Evolutionary conservation across 371 early-diverging fungal genomes (phyloP), one percentile per base, ranked within the genome.

Genomic region (Mortierella sp.): DNA sequence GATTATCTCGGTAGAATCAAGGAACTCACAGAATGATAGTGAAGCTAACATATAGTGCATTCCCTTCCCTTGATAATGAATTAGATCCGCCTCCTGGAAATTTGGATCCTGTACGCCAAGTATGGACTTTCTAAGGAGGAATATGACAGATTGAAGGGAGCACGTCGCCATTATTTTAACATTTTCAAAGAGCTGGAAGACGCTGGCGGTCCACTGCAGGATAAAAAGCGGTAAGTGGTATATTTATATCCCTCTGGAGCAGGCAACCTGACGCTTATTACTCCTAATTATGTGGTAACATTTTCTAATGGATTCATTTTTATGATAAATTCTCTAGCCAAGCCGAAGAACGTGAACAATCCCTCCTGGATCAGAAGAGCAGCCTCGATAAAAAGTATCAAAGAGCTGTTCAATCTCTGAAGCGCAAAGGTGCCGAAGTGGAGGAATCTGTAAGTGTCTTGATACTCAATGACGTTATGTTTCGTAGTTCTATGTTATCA

Each of bases 81-180:
- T 7, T 83, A 90, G 80, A 70, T 93, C 48, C 84, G 88, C 70
- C 75, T 91, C 19, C 84, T 93, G 1, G 88, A 94, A 68, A 91
- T 92, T 2, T 92, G 94, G 71, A 83, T 94, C 8, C 93, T 95
- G 0, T 88, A 95, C 55, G 93, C 93, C 7, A 88, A 89, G 55
- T 95, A 95, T 82, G 90, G 91, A 0, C 90, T 90, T 16, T 92
- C 95, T 10, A 94, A 93, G 77, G 88, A 88, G 1, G 88, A 65
- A 50, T 91, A 92, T 75, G 93, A 94, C 50, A 60, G 72, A 2
- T 85, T 92, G 26, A 95, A 94, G 72, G 88, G 84, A 26, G 77
- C 47, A 1, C 88, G 92, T 0, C 79, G 90, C 8, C 72, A 75
- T 10, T 89, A 88, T 28, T 89, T 90, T 21, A 83, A 74, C 0